These are phyloP conservation scores for Myochromella boudieri DNA, from an alignment of 768 basidiomycete species.

Conservation along the genomic window DNA sequence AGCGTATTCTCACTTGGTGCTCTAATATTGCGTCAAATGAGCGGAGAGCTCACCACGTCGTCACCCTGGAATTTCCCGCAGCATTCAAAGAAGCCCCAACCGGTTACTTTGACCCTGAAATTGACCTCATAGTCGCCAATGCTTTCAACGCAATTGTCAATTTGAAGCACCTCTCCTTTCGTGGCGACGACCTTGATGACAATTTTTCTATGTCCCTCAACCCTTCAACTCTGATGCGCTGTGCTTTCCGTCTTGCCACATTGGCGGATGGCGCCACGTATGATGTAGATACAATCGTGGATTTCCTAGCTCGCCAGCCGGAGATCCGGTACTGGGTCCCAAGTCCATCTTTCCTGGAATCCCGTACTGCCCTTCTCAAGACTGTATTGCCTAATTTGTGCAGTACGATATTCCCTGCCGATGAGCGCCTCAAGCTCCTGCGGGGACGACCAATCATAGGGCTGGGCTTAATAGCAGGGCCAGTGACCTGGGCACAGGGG, in stretches of 20 bases:
- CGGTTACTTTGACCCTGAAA: not conserved
- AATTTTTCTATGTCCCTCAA: not conserved
- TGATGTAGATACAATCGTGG: not conserved
- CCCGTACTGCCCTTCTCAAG: not conserved
- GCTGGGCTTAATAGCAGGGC: too few relatives aligned
- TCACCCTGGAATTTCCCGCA: not conserved
- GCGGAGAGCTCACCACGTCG: not conserved
- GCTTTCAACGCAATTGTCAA: conserved; percentile 11
- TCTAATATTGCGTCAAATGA: not conserved
- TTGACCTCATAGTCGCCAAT: not conserved
- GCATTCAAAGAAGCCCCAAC: not conserved
- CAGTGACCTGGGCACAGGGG: too few relatives aligned
- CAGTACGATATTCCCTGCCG: not conserved
- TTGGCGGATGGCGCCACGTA: not conserved
- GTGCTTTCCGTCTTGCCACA: conserved; percentile 1
- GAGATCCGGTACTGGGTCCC: conserved; percentile 10
- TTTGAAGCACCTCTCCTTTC: conserved; percentile 7
- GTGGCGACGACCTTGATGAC: not conserved
- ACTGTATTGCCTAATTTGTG: not conserved
- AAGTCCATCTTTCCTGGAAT: not conserved
- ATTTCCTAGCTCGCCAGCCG: conserved; percentile 1
- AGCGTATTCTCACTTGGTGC: not conserved
- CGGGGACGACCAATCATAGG: not conserved
- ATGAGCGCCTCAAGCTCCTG: not conserved
- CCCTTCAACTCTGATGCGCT: conserved; percentile 1